Percentiles rank a stretch among this genome's conserved stretches.
phyloP scores from a whole-genome alignment of 768 basidiomycete species.

The Rhodotorula babjevae region DNA sequence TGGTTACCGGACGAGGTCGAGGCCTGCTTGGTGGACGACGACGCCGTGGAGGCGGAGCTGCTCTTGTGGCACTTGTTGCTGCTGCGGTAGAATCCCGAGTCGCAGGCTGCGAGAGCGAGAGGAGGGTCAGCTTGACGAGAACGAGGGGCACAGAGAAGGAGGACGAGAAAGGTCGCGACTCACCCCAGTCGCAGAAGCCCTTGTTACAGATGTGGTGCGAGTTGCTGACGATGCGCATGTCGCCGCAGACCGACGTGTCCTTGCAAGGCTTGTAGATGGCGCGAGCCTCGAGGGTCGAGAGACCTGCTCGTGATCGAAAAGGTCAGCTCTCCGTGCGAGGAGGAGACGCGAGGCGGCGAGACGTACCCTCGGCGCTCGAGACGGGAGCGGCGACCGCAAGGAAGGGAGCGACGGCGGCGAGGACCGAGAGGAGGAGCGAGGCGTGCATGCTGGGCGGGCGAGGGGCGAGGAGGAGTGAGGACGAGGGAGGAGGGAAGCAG shows the following conservation, averaged over 20 bases:
- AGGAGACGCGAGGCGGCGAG: rapidly evolving
- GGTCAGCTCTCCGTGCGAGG: not conserved
- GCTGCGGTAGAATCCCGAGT: not conserved
- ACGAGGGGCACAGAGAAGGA: not conserved
- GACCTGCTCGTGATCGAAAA: not conserved
- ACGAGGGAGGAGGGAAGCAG: not conserved
- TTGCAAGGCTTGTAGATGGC: not conserved
- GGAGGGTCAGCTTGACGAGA: no score
- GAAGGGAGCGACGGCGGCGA: not conserved
- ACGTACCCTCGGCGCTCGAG: not conserved
- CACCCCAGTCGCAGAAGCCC: conserved; percentile 5
- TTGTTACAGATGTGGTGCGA: not conserved
- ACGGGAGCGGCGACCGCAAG: not conserved
- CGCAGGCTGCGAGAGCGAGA: not conserved
- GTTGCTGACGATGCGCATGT: not conserved
- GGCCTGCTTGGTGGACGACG: not conserved
- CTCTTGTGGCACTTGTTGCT: not conserved
- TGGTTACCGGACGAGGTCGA: not conserved
- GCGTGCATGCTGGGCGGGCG: not conserved
- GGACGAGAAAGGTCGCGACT: not conserved
- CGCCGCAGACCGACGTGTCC: not conserved
- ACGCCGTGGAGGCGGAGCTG: not conserved
- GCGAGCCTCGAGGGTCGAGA: not conserved
- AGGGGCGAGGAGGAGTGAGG: not conserved
- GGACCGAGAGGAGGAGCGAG: not conserved